These are phyloP conservation scores for Cladobotryum mycophilum DNA, from an alignment of 2,329 filamentous ascomycete genomes.

Conservation along the genomic window DNA sequence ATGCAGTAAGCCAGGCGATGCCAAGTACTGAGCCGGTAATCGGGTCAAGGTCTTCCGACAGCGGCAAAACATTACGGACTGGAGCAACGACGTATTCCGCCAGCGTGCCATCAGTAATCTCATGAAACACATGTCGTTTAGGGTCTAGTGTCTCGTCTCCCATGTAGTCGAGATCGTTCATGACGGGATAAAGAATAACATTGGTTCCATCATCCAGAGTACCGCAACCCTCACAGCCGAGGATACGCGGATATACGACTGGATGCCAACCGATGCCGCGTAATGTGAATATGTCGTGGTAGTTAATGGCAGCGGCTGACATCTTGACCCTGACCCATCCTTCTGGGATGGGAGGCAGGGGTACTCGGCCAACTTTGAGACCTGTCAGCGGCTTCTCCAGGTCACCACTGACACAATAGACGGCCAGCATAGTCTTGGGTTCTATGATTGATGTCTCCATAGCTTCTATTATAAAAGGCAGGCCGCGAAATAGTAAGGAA, in stretches of 20 bases:
- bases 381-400: not conserved
- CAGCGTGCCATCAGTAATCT: slow-evolving; percentile 3
- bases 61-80: not conserved
- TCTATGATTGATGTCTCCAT: not conserved
- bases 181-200: slow-evolving; percentile 4
- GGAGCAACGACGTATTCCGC: slow-evolving; percentile 6
- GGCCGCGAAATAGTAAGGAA: too few relatives aligned
- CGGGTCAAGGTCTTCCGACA: not conserved
- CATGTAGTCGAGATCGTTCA: not conserved
- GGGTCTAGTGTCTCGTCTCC: slow-evolving; percentile 5
- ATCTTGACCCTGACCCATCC: slow-evolving; percentile 5
- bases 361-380: slow-evolving; percentile 2
- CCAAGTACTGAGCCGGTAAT: slow-evolving; percentile 1
- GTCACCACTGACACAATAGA: slow-evolving; percentile 3
- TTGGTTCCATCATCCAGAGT: slow-evolving; percentile 4
- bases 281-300: slow-evolving; percentile 3
- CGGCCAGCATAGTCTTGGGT: slow-evolving; percentile 4
- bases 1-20: slow-evolving; percentile 8
- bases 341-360: not conserved
- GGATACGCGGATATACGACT: not conserved
- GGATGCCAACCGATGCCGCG: not conserved
- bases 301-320: not conserved
- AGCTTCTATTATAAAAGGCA: too few relatives aligned
- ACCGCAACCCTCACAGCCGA: slow-evolving; percentile 6
- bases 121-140: not conserved